A percentile compares a stretch with the other conserved stretches of the same genome.
Evolutionary conservation across 2,329 filamentous ascomycete genomes (phyloP).

Genomic region (Colletotrichum acutatum): DNA sequence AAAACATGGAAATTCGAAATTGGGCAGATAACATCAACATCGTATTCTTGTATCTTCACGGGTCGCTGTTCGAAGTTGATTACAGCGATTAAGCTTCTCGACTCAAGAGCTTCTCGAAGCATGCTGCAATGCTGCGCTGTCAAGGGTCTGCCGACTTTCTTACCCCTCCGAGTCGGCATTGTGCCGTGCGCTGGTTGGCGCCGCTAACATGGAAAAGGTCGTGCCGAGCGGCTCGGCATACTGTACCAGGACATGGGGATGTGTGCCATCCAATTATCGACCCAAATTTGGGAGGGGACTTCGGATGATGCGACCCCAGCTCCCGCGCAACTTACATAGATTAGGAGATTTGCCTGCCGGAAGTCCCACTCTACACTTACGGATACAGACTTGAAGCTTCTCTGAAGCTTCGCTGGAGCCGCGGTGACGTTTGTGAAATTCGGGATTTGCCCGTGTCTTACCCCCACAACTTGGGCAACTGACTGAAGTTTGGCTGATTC

Average conservation of each 20-base stretch:
- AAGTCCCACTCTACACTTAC: neutral
- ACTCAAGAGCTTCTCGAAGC: neutral
- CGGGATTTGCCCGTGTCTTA: neutral
- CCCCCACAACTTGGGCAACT: neutral
- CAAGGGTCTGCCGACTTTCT: neutral
- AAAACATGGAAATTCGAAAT: neutral
- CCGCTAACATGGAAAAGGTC: neutral
- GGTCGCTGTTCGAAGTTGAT: neutral
- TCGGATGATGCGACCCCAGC: conserved; percentile 3
- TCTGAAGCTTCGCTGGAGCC: neutral
- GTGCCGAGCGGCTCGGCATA: conserved; percentile 15
- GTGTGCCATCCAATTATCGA: neutral
- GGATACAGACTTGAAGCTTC: neutral
- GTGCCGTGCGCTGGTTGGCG: conserved; percentile 16
- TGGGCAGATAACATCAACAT: neutral
- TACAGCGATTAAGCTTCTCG: too few relatives aligned
- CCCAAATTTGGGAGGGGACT: conserved; percentile 2
- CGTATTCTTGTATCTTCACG: neutral
- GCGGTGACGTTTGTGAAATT: neutral
- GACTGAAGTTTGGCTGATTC: neutral
- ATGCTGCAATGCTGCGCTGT: neutral
- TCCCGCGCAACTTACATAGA: neutral
- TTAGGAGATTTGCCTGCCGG: neutral
- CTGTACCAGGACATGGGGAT: neutral
- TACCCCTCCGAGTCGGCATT: conserved; percentile 14